Conservation (phyloP, 768 basidiomycete genomes). For the Collybia sp. region DNA sequence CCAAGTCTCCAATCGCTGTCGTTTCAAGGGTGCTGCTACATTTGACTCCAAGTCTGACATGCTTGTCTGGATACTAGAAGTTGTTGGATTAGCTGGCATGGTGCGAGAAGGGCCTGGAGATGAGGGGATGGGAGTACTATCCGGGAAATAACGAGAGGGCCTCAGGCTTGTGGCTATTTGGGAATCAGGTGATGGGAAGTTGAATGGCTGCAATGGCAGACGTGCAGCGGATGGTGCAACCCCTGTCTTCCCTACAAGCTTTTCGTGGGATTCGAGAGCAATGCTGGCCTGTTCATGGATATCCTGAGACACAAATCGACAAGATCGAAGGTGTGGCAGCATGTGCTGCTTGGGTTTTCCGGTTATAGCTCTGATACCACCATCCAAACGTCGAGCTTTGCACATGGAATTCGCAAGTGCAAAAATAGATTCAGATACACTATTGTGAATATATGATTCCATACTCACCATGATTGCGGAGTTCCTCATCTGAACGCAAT, state of each 20-base stretch:
- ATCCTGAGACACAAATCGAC: background rate
- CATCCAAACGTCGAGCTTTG: background rate
- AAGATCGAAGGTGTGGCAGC: background rate
- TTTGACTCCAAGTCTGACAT: background rate
- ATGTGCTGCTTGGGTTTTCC: background rate
- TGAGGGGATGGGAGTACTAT: no score
- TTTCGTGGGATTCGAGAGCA: no score
- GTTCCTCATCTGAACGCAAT: background rate
- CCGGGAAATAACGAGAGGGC: no score
- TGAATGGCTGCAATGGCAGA: no score
- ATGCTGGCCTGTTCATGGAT: background rate
- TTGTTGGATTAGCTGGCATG: background rate
- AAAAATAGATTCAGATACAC: background rate
- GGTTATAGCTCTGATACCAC: background rate
- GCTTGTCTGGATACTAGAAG: background rate
- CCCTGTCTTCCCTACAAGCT: no score
- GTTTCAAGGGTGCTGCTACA: background rate
- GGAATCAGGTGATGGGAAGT: no score
- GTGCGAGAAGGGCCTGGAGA: background rate
- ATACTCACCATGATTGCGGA: background rate
- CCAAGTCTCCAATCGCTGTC: background rate
- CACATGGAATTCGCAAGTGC: constrained; percentile 1
- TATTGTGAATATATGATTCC: background rate
- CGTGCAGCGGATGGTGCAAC: no score
- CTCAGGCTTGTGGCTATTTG: no score